Conservation (phyloP, 2,329 filamentous ascomycete species). For the Laburnicola sp. region DNA sequence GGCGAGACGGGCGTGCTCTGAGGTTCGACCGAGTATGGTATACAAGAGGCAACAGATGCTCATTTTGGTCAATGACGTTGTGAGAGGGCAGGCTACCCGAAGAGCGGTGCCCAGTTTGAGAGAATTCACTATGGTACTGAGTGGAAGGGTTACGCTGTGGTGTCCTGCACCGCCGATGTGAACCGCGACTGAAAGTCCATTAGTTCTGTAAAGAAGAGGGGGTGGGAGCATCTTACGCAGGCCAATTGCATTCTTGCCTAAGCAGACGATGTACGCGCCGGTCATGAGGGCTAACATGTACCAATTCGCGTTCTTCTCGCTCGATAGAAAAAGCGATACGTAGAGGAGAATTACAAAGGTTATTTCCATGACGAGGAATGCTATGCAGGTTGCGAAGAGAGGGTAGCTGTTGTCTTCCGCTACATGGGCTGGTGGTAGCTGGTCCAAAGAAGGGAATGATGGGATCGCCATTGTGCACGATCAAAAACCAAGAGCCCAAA, state of each 20-base stretch:
- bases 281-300: conserved; percentile 28
- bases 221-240: conserved; percentile 16
- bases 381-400: conserved; percentile 19
- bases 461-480: neutral
- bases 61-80: conserved; percentile 27
- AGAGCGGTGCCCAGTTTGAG: conserved; percentile 19
- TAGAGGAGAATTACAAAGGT: conserved; percentile 21
- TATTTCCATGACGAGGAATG: conserved; percentile 24
- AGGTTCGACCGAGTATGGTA: conserved; percentile 17
- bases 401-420: conserved; percentile 16
- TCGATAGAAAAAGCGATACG: conserved; percentile 16
- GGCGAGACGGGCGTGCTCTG: conserved; percentile 8
- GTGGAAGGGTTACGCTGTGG: conserved; percentile 13
- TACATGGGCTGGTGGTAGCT: conserved; percentile 14
- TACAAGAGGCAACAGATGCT: conserved; percentile 21
- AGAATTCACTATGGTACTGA: conserved; percentile 6
- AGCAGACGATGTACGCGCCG: conserved; percentile 17
- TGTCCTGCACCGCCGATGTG: conserved; percentile 23
- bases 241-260: conserved; percentile 20
- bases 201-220: neutral
- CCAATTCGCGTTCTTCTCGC: conserved; percentile 16
- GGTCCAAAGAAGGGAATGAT: neutral
- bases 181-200: conserved; percentile 15
- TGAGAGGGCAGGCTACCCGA: conserved; percentile 28
- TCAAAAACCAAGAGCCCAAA: neutral